Evolutionary conservation across 164 flowering plant genomes (phyloP).

Genomic region (Euptelea pleiosperma): DNA sequence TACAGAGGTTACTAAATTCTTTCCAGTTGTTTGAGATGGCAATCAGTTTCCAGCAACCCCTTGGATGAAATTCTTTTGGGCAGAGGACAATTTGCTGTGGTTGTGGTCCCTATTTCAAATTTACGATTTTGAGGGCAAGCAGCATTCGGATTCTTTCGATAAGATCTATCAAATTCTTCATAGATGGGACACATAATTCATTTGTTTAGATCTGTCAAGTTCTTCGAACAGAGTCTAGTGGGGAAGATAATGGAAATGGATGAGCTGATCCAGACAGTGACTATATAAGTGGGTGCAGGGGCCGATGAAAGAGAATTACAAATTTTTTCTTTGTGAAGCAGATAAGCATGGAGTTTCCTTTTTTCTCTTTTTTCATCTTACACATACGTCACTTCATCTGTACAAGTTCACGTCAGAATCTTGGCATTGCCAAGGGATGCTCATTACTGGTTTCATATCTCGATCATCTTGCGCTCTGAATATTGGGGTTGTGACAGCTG

Average conservation of each 20-base stretch:
- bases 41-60: conserved; percentile 11
- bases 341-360: conserved; percentile 1
- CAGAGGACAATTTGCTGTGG: no score
- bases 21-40: conserved; percentile 1
- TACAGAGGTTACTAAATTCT: conserved; percentile 1
- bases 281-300: no score
- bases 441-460: no score
- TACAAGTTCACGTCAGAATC: not conserved
- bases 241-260: not conserved
- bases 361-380: not conserved
- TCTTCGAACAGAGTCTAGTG: not conserved
- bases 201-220: conserved; percentile 1
- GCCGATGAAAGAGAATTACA: no score
- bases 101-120: not conserved
- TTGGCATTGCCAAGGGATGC: not conserved
- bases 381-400: not conserved
- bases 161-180: not conserved
- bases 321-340: conserved; percentile 2
- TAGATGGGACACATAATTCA: not conserved
- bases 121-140: conserved; percentile 4
- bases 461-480: no score
- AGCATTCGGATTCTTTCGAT: conserved; percentile 2
- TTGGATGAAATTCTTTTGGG: conserved; percentile 3
- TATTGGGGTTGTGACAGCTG: no score
- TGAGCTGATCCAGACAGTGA: not conserved